Percentiles rank a stretch among this genome's conserved stretches.
These are phyloP conservation scores for Rubia tinctorum DNA, from an alignment of 305 asterid species.

Conservation along the genomic window DNA sequence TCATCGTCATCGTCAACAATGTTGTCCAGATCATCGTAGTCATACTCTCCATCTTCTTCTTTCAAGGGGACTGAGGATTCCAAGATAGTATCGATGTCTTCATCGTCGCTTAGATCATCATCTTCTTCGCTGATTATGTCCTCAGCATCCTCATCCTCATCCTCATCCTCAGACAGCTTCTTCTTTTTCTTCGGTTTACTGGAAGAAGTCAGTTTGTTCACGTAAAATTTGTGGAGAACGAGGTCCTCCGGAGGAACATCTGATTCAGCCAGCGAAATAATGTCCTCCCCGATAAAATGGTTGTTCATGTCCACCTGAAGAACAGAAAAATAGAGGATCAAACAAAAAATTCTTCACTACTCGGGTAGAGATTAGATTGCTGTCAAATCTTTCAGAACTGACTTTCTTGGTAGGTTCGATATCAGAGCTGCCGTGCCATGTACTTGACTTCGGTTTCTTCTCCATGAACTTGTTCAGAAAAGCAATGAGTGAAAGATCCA, in stretches of 20 bases:
- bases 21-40: conserved; percentile 70
- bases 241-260: conserved; percentile 87
- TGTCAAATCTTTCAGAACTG: no score
- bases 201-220: conserved; percentile 41
- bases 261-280: conserved; percentile 64
- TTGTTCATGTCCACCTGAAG: conserved; percentile 68
- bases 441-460: conserved; percentile 77
- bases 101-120: conserved; percentile 60
- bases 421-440: conserved; percentile 90
- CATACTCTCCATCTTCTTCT: conserved; percentile 47
- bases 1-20: conserved; percentile 63
- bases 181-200: conserved; percentile 69
- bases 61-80: conserved; percentile 40
- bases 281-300: conserved; percentile 24
- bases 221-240: conserved; percentile 87
- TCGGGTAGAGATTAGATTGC: no score
- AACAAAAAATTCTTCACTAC: not conserved
- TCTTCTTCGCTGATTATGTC: conserved; percentile 61
- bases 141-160: conserved; percentile 79
- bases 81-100: conserved; percentile 59
- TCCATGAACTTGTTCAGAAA: conserved; percentile 98
- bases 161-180: conserved; percentile 40
- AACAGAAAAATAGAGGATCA: not conserved
- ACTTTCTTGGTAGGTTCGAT: conserved; percentile 96
- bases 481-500: conserved; percentile 72